Conservation (phyloP, 2,329 filamentous ascomycete species). For the Alternaria sp. region DNA sequence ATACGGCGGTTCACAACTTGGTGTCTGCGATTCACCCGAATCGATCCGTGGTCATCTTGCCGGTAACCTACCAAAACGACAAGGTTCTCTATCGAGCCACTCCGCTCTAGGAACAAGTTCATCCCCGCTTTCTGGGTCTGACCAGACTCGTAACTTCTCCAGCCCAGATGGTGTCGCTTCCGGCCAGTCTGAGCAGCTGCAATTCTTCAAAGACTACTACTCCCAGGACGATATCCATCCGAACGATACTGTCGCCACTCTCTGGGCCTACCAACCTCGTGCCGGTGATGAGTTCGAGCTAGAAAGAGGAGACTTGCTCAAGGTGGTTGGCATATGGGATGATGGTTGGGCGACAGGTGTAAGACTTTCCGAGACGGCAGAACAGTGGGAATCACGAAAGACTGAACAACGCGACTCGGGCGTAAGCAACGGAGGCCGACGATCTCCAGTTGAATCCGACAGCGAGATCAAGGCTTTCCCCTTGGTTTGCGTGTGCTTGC, state of each 20-base stretch:
- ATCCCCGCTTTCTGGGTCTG: constrained; percentile 69
- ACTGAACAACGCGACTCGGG: constrained; percentile 90
- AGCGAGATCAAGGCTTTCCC: constrained; percentile 98
- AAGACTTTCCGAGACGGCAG: constrained; percentile 79
- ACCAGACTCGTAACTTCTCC: constrained; percentile 71
- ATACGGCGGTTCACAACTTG: constrained; percentile 34
- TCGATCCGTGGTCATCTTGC: constrained; percentile 61
- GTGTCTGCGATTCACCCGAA: constrained; percentile 68
- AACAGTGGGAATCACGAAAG: constrained; percentile 83
- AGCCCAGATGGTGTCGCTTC: constrained; percentile 85
- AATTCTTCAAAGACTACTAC: constrained; percentile 99
- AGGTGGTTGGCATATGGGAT: constrained; percentile 98
- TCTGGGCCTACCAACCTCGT: constrained; percentile 97
- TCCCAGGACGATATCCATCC: constrained; percentile 95
- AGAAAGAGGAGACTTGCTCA: constrained; percentile 96
- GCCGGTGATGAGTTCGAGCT: constrained; percentile 92
- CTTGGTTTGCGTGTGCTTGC: constrained; percentile 92
- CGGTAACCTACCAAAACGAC: constrained; percentile 67
- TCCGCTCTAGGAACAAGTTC: constrained; percentile 74
- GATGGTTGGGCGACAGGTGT: constrained; percentile 98
- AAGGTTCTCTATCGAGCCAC: constrained; percentile 87
- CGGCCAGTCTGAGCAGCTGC: constrained; percentile 92
- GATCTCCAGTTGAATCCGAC: constrained; percentile 48
- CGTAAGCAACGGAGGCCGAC: constrained; percentile 77
- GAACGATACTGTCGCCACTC: constrained; percentile 84